Conservation (phyloP, 768 basidiomycete species). For the Lentinula sp. region DNA sequence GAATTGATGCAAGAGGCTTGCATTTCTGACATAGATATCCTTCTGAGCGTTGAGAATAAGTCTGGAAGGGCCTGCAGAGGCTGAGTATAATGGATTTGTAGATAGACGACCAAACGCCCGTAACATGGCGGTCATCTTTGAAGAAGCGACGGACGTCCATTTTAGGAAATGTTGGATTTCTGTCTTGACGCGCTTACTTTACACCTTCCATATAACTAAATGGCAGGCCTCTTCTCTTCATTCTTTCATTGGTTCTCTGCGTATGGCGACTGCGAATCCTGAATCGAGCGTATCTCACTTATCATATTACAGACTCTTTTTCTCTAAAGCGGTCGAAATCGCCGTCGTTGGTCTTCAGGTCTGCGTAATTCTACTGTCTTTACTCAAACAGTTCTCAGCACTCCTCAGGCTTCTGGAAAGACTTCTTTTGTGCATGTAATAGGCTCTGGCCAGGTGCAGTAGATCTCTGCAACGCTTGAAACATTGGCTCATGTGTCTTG, state of each 20-base stretch:
- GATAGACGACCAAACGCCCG: not conserved
- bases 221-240: conserved; percentile 36
- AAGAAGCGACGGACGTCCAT: not conserved
- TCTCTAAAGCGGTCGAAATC: conserved; percentile 62
- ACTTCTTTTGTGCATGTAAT: conserved; percentile 93
- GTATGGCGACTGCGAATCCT: conserved; percentile 17
- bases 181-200: not conserved
- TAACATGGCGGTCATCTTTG: conserved; percentile 1
- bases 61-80: not conserved
- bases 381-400: conserved; percentile 4
- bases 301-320: conserved; percentile 42
- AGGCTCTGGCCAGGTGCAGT: conserved; percentile 69
- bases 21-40: not conserved
- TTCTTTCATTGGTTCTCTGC: conserved; percentile 55
- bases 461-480: not conserved
- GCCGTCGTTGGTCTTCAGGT: conserved; percentile 69
- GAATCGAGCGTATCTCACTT: not conserved
- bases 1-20: conserved; percentile 14
- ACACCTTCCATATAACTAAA: not conserved
- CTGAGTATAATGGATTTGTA: not conserved
- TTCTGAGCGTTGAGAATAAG: not conserved
- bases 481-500: not conserved
- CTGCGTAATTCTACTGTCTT: conserved; percentile 1
- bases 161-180: not conserved
- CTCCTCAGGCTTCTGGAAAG: conserved; percentile 80